These are phyloP conservation scores for Moesziomyces parantarcticus DNA, from an alignment of 1,284 basidiomycete genomes.

Conservation along the genomic window DNA sequence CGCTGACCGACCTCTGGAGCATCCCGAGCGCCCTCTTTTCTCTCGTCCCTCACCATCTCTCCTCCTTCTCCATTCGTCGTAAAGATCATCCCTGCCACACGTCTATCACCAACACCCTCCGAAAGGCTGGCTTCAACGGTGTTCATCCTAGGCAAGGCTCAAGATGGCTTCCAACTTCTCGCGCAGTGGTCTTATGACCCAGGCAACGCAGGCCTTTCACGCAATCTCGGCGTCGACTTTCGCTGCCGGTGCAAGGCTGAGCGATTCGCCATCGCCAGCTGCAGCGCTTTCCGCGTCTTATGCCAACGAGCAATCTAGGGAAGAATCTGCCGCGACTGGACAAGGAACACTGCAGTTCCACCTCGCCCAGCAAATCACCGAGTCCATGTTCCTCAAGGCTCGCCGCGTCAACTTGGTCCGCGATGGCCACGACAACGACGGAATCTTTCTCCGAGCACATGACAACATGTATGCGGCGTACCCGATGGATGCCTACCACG, in stretches of 20 bases:
- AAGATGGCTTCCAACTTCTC: slow-evolving; percentile 29
- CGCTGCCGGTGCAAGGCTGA: slow-evolving; percentile 12
- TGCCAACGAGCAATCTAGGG: slow-evolving; percentile 3
- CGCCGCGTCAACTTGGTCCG: slow-evolving; percentile 30
- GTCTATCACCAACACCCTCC: too few species aligned
- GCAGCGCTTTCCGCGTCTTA: slow-evolving; percentile 28
- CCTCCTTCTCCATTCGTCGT: neutral
- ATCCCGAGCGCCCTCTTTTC: neutral
- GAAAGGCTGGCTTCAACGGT: too few species aligned
- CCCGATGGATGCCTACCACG: slow-evolving; percentile 68
- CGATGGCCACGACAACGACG: slow-evolving; percentile 16
- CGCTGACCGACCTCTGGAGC: too few species aligned
- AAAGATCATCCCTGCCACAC: too few species aligned
- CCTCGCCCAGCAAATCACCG: slow-evolving; percentile 28
- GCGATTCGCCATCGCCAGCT: slow-evolving; percentile 15
- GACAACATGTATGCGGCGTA: slow-evolving; percentile 28
- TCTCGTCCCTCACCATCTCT: too few species aligned
- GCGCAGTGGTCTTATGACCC: slow-evolving; percentile 33
- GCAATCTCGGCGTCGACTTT: slow-evolving; percentile 22
- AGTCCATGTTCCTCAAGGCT: slow-evolving; percentile 31
- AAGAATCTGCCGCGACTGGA: neutral
- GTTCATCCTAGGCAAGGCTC: too few species aligned
- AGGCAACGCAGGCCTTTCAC: slow-evolving; percentile 21
- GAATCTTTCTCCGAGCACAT: slow-evolving; percentile 31
- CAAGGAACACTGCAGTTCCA: slow-evolving; percentile 27